These are phyloP conservation scores for Wickerhamomyces canadensis DNA, from an alignment of 805 yeast species.

Conservation along the genomic window DNA sequence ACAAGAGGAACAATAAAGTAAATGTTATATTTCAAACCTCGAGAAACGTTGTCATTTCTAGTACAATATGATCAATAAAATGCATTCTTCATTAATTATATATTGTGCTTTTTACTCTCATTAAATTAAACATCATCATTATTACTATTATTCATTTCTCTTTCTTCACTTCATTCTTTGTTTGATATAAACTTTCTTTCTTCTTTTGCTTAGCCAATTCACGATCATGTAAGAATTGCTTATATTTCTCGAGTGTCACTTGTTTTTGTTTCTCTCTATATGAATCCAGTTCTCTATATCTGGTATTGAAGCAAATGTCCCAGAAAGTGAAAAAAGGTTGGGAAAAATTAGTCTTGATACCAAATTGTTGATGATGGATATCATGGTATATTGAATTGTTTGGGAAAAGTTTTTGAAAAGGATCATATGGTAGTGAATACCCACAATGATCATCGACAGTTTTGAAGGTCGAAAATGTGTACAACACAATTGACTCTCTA, in stretches of 20 bases:
- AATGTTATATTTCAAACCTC: slow-evolving; percentile 4
- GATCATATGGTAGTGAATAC: slow-evolving; percentile 87
- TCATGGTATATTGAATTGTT: slow-evolving; percentile 95
- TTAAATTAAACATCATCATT: no score
- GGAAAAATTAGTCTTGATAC: slow-evolving; percentile 85
- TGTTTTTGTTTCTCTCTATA: slow-evolving; percentile 62
- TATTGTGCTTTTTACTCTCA: neutral
- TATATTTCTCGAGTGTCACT: slow-evolving; percentile 63
- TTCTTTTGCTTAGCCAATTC: slow-evolving; percentile 25
- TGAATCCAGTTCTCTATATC: slow-evolving; percentile 59
- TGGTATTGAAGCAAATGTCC: slow-evolving; percentile 73
- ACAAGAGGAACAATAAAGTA: no score
- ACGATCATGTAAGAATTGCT: slow-evolving; percentile 44
- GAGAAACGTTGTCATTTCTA: slow-evolving; percentile 3
- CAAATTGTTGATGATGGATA: slow-evolving; percentile 95
- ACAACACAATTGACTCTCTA: slow-evolving; percentile 71
- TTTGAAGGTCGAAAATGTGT: slow-evolving; percentile 86
- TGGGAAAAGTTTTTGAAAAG: slow-evolving; percentile 87
- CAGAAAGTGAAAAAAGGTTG: slow-evolving; percentile 96
- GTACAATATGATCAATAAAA: neutral
- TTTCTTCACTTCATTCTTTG: neutral
- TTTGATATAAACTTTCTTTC: slow-evolving; percentile 17
- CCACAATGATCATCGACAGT: slow-evolving; percentile 99
- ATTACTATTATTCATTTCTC: slow-evolving; percentile 4
- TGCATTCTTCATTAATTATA: neutral